These are phyloP conservation scores for Lindgomyces ingoldianus DNA, from an alignment of 495 filamentous ascomycete genomes.

Conservation along the genomic window DNA sequence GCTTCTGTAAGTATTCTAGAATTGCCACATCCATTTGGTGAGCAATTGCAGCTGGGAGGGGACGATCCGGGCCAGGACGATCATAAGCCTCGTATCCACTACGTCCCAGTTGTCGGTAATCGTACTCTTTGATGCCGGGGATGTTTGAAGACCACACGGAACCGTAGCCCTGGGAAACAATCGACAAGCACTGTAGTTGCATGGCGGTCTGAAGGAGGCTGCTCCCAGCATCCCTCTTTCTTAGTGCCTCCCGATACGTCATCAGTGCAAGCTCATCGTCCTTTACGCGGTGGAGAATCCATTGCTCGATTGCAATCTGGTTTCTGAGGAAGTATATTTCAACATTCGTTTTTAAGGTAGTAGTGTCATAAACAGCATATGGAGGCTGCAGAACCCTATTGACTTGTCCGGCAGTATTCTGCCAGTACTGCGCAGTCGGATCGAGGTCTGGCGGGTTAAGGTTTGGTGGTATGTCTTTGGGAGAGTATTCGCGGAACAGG, in stretches of 20 bases:
- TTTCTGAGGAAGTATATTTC: slow-evolving; percentile 9
- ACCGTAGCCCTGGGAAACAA: slow-evolving; percentile 38
- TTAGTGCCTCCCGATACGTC: slow-evolving; percentile 29
- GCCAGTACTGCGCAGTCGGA: slow-evolving; percentile 24
- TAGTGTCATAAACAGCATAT: slow-evolving; percentile 34
- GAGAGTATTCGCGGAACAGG: slow-evolving; percentile 16
- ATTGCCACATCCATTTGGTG: slow-evolving; percentile 37
- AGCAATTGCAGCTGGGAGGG: slow-evolving; percentile 27
- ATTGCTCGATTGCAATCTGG: slow-evolving; percentile 20
- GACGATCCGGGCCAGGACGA: slow-evolving; percentile 24
- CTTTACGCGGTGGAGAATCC: slow-evolving; percentile 11
- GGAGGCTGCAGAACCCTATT: slow-evolving; percentile 20
- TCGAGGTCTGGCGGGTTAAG: not conserved
- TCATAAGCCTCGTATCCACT: slow-evolving; percentile 36
- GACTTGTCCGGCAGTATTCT: slow-evolving; percentile 11
- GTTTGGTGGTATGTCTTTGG: not conserved
- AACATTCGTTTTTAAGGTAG: not conserved
- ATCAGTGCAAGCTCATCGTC: slow-evolving; percentile 21
- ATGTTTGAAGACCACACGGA: slow-evolving; percentile 19
- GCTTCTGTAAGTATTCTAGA: slow-evolving; percentile 26
- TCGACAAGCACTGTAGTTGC: slow-evolving; percentile 25
- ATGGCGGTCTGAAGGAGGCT: slow-evolving; percentile 27
- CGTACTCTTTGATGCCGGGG: slow-evolving; percentile 21
- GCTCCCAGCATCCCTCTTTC: slow-evolving; percentile 5
- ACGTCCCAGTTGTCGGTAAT: slow-evolving; percentile 22